Conservation (phyloP, 305 asterid species). For the Fraxinus floribunda region DNA sequence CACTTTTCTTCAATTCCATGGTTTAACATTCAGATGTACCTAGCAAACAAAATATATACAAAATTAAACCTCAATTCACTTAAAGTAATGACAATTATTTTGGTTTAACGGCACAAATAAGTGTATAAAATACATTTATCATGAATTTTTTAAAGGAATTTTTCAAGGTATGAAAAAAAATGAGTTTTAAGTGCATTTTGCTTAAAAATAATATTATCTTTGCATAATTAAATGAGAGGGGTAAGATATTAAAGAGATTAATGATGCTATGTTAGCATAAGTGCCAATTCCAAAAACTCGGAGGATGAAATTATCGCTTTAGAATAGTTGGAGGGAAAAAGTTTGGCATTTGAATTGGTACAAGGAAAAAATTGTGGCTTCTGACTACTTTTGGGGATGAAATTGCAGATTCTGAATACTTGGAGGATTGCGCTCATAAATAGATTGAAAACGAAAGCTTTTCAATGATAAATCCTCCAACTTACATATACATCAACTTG, state of each 20-base stretch:
- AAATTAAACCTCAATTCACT: too few species aligned
- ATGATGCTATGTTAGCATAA: background rate
- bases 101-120: too few species aligned
- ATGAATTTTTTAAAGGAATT: background rate
- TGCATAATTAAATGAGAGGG: background rate
- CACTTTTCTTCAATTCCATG: too few species aligned
- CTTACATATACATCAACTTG: background rate
- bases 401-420: background rate
- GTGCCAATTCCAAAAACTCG: background rate
- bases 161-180: background rate
- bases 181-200: background rate
- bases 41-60: too few species aligned
- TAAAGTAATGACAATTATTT: too few species aligned
- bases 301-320: background rate
- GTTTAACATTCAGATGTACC: too few species aligned
- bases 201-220: background rate
- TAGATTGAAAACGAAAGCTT: background rate
- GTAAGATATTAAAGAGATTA: background rate
- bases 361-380: background rate
- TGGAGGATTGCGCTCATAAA: background rate
- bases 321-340: background rate
- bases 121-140: too few species aligned
- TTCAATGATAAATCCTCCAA: background rate
- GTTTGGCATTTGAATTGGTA: background rate
- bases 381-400: background rate